phyloP scores from a whole-genome alignment of 179 eudicot genomes.

The Heliamphora ciliata region DNA sequence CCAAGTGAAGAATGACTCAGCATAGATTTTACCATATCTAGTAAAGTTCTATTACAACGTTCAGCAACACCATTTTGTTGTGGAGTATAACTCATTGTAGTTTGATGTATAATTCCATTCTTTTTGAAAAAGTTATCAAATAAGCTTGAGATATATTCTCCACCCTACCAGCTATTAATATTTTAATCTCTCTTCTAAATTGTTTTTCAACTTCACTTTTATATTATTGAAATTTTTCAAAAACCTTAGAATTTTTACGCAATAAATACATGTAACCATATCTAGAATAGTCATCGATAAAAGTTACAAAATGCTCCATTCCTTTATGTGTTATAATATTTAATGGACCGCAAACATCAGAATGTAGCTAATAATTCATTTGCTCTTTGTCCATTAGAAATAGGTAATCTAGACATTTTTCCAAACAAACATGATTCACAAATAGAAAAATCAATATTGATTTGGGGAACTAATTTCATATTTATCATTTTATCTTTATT shows the following conservation, averaged over 20 bases:
- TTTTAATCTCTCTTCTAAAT: background rate
- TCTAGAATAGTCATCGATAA: background rate
- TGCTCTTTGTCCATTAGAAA: background rate
- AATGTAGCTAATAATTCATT: background rate
- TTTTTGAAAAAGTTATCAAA: background rate
- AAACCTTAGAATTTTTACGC: background rate
- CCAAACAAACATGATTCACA: background rate
- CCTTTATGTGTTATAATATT: background rate
- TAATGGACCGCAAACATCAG: background rate
- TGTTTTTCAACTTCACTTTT: background rate
- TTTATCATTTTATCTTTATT: slow-evolving; percentile 5
- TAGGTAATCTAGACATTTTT: background rate
- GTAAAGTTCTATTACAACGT: background rate
- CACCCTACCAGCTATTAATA: background rate
- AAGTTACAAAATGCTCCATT: background rate
- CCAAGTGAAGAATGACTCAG: background rate
- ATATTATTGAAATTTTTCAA: background rate
- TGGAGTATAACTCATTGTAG: background rate
- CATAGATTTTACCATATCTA: background rate
- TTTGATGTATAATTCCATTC: background rate
- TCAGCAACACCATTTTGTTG: background rate
- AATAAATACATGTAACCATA: background rate
- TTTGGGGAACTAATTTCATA: background rate
- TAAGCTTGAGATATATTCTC: background rate
- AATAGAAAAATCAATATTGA: background rate